Evolutionary conservation across 2,329 filamentous ascomycete genomes (phyloP).

Genomic region (Pseudogymnoascus sp.): DNA sequence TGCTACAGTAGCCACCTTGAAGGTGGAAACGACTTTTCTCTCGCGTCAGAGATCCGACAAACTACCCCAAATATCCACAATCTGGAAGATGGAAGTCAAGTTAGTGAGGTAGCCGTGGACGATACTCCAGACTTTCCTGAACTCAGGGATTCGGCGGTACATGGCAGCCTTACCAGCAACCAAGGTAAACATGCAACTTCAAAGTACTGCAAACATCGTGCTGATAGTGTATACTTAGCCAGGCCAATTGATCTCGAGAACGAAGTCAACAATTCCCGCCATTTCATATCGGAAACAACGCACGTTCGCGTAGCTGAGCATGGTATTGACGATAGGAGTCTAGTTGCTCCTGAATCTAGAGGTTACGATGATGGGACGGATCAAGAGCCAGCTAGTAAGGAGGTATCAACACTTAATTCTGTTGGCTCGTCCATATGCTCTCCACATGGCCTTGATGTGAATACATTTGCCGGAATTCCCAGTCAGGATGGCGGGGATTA

Average conservation of each 20-base stretch:
- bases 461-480: background rate
- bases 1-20: background rate
- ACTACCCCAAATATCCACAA: background rate
- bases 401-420: background rate
- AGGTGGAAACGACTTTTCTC: background rate
- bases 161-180: background rate
- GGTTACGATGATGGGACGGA: background rate
- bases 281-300: background rate
- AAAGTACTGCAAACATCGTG: background rate
- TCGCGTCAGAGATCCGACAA: background rate
- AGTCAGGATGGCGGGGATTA: background rate
- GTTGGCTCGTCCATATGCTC: background rate
- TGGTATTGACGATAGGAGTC: background rate
- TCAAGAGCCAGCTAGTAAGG: background rate
- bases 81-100: background rate
- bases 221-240: background rate
- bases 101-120: background rate
- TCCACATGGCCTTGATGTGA: background rate
- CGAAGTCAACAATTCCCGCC: background rate
- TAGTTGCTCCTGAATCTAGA: background rate
- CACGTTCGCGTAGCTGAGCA: background rate
- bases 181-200: background rate
- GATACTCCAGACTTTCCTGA: background rate
- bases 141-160: background rate
- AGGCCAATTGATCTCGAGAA: background rate